Base-by-base conservation (phyloP, 495 filamentous ascomycete genomes). In the Hypomontagnella monticulosa region DNA sequence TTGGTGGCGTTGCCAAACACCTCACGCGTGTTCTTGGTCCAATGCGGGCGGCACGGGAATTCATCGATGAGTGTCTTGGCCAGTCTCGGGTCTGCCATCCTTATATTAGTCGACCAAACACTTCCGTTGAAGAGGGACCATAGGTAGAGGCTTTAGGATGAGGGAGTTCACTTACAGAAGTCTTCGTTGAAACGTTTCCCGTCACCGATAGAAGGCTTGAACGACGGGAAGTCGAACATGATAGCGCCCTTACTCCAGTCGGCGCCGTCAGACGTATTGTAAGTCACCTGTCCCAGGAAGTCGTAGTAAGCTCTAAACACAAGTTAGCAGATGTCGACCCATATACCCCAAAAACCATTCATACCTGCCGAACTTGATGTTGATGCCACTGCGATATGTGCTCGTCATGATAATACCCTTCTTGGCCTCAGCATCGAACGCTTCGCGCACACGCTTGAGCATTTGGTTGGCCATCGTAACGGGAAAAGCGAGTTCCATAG, bases 141-240 rank as follows among this genome's bases (percentile, higher is more conserved):
- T 7, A 12, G n/a, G n/a, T n/a, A 4, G 1, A 10, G 5, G 27
- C 30, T 18, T 2, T 12, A 19, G 11, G 11, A 14, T 38, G 36
- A 11, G 36, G 36, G 11, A 10, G 36, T 9, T 11, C 23, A 66
- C 79, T 67, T 59, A 83, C 79, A 83, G 54, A 82, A 83, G 2
- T 71, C 65, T 66, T 83, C 81, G 58, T 82, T 82, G 61, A 78
- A 83, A 30, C 81, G 72, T 61, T 79, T 74, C 10, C 77, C 62
- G 53, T 83, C 79, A 9, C 81, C 81, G n/a, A 75, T 61, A 1
- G 61, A 76, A 0, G 81, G 79, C 36, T 78, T 67, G 53, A 68
- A 78, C n/a, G 71, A 75, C 5, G 81, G 80, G 52, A 83, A 83
- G 56, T 83, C 80, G 61, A 83, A 81, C 81, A 83, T 83, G 56